These are phyloP conservation scores for Cladobotryum mycophilum DNA, from an alignment of 2,329 filamentous ascomycete species.

Conservation along the genomic window DNA sequence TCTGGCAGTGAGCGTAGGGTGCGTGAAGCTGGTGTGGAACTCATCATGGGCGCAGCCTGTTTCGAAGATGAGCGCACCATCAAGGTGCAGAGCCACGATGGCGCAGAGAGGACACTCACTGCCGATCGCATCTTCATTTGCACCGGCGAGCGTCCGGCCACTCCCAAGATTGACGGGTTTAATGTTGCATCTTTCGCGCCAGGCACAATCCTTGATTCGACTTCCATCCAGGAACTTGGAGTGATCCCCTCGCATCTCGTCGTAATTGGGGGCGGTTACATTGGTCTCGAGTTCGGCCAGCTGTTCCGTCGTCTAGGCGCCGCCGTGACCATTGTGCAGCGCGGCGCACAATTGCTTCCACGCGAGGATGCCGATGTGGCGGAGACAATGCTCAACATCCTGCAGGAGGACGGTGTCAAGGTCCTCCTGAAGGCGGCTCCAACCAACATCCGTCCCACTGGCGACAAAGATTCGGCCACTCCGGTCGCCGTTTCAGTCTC, in stretches of 20 bases:
- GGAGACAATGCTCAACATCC: conserved; percentile 33
- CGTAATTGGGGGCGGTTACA: conserved; percentile 47
- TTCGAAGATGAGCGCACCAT: conserved; percentile 37
- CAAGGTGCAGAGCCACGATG: conserved; percentile 25
- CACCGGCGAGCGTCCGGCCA: conserved; percentile 36
- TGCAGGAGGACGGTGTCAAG: conserved; percentile 39
- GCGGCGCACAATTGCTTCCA: conserved; percentile 34
- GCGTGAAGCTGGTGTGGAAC: conserved; percentile 34
- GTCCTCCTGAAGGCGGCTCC: conserved; percentile 33
- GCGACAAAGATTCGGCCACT: too few species aligned
- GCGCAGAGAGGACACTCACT: conserved; percentile 27
- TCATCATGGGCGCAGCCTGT: conserved; percentile 38
- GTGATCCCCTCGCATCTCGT: conserved; percentile 39
- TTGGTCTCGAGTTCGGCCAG: conserved; percentile 49
- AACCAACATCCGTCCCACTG: conserved; percentile 1
- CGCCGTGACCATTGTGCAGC: conserved; percentile 42
- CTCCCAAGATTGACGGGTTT: conserved; percentile 31
- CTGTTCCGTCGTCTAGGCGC: conserved; percentile 44
- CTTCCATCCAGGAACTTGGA: conserved; percentile 40
- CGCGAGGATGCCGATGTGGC: conserved; percentile 45
- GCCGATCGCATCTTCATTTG: conserved; percentile 41
- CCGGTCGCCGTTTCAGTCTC: conserved; percentile 16
- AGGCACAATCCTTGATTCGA: conserved; percentile 36
- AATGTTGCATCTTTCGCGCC: conserved; percentile 15
- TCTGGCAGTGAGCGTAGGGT: conserved; percentile 39